phyloP scores from a whole-genome alignment of 371 early-diverging fungal genomes.

The Parasitella parasitica region DNA sequence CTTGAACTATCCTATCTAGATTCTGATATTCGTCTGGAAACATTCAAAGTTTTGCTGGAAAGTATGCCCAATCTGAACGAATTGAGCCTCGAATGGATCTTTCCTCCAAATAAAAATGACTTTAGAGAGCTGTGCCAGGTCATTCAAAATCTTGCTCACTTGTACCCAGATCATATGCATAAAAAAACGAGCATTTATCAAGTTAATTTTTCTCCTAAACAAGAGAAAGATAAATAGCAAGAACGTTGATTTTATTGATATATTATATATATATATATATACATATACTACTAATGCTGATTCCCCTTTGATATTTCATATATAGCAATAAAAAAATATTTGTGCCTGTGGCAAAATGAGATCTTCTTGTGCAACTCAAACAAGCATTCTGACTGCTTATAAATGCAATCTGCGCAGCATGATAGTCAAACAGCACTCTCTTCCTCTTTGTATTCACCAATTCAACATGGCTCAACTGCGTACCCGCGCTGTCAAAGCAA shows the following conservation, averaged over 20 bases:
- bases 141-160: not conserved
- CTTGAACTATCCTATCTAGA: conserved; percentile 23
- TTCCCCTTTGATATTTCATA: no score
- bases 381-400: no score
- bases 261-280: no score
- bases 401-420: no score
- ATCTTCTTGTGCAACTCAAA: no score
- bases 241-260: no score
- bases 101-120: conserved; percentile 19
- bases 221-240: not conserved
- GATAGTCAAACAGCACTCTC: no score
- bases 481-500: not conserved
- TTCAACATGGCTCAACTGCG: not conserved
- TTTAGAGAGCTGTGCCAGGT: conserved; percentile 1
- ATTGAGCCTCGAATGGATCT: conserved; percentile 22
- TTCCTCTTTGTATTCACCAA: no score
- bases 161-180: not conserved
- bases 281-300: no score
- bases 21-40: conserved; percentile 5
- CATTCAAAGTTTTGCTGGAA: conserved; percentile 2
- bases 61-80: conserved; percentile 12
- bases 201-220: not conserved
- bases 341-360: no score
- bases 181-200: conserved; percentile 2
- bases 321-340: no score